A percentile compares a stretch with the other conserved stretches of the same genome.
Conservation (phyloP, 495 filamentous ascomycete genomes). For the Neurospora sp. region DNA sequence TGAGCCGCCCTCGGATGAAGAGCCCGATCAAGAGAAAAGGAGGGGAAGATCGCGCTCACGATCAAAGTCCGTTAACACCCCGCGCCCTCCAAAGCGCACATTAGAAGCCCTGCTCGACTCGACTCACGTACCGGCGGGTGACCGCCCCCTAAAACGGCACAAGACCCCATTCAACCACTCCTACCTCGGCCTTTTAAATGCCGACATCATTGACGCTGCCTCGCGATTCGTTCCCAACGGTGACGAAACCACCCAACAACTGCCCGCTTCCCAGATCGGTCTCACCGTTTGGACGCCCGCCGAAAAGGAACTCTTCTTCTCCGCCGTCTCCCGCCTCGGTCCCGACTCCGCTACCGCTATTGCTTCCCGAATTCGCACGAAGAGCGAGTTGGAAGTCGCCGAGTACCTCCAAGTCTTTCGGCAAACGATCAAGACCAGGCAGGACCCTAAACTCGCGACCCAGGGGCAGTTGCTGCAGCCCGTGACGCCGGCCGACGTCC, state of each 20-base stretch:
- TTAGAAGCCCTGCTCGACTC: too few species aligned
- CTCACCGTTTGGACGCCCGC: constrained; percentile 52
- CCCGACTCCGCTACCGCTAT: constrained; percentile 49
- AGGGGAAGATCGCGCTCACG: not conserved
- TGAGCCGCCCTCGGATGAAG: not conserved
- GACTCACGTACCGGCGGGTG: too few species aligned
- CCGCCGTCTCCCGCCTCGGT: constrained; percentile 50
- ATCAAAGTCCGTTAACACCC: not conserved
- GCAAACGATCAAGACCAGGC: constrained; percentile 15
- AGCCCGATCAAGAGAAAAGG: not conserved
- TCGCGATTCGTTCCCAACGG: constrained; percentile 14
- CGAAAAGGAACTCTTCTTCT: constrained; percentile 65
- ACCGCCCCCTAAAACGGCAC: constrained; percentile 20
- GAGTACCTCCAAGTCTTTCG: constrained; percentile 56
- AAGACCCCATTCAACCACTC: constrained; percentile 33
- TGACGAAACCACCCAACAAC: not conserved
- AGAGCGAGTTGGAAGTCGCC: constrained; percentile 62
- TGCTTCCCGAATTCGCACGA: constrained; percentile 53
- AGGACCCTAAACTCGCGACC: not conserved
- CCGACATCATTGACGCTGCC: constrained; percentile 37
- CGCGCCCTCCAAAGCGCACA: not conserved
- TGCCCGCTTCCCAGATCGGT: constrained; percentile 49
- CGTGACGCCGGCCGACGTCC: constrained; percentile 38
- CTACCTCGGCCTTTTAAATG: constrained; percentile 53
- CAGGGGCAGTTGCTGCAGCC: not conserved